These are phyloP conservation scores for Raphanus raphanistrum DNA, from an alignment of 345 rosid genomes.

Conservation along the genomic window DNA sequence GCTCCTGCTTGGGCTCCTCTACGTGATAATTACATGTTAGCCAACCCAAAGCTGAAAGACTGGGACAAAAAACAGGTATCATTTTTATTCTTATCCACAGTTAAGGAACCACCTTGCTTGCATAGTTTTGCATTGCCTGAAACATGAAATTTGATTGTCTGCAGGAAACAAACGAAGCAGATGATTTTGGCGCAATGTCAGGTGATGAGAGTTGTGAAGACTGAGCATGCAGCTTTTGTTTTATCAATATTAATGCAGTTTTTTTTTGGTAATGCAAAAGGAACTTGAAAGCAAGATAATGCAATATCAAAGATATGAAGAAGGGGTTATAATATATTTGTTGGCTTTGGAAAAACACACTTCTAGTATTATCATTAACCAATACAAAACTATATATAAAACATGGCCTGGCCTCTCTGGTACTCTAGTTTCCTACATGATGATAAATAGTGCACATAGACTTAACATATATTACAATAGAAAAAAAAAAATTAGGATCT, in stretches of 20 bases:
- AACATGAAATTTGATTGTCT: not conserved
- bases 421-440: not conserved
- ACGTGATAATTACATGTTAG: slow-evolving; percentile 86
- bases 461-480: not conserved
- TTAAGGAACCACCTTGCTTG: not conserved
- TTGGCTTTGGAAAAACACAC: not conserved
- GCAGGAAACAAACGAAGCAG: slow-evolving; percentile 52
- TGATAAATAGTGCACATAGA: not conserved
- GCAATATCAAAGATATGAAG: not conserved
- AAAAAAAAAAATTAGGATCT: too few relatives aligned
- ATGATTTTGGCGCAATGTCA: slow-evolving; percentile 53
- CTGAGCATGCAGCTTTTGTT: slow-evolving; percentile 9
- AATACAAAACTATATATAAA: not conserved
- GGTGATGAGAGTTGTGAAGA: slow-evolving; percentile 53
- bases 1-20: slow-evolving; percentile 96
- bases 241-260: not conserved
- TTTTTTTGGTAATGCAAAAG: not conserved
- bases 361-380: not conserved
- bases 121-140: not conserved
- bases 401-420: too few relatives aligned
- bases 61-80: slow-evolving; percentile 90
- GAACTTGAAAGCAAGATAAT: not conserved
- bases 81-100: not conserved
- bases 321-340: not conserved
- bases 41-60: slow-evolving; percentile 75